phyloP scores from a whole-genome alignment of 164 flowering plant genomes.

The Chimonanthus praecox region DNA sequence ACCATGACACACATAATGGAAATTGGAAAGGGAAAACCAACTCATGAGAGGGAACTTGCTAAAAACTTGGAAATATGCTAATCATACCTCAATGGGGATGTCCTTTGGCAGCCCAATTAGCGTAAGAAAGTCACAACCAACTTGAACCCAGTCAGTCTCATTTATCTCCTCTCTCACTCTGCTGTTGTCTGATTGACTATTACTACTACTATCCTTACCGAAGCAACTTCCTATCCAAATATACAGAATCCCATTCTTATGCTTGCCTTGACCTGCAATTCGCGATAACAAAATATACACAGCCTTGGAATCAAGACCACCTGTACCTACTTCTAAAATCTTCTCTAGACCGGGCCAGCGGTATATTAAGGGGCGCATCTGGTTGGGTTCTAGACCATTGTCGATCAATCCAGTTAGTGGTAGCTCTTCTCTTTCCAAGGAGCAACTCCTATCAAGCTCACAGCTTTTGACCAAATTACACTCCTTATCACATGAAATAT shows the following conservation, averaged over 20 bases:
- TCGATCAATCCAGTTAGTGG: slow-evolving; percentile 8
- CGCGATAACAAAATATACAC: slow-evolving; percentile 34
- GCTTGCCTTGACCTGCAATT: slow-evolving; percentile 13
- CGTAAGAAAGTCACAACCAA: slow-evolving; percentile 30
- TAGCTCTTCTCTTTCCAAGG: slow-evolving; percentile 1
- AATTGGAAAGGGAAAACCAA: neutral
- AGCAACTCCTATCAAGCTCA: neutral
- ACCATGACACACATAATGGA: neutral
- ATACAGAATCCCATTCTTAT: slow-evolving; percentile 21
- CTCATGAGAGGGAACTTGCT: neutral
- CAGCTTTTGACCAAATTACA: neutral
- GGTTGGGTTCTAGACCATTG: slow-evolving; percentile 6
- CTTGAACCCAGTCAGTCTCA: slow-evolving; percentile 19
- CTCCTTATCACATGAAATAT: neutral
- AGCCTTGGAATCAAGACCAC: slow-evolving; percentile 35
- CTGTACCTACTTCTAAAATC: slow-evolving; percentile 22
- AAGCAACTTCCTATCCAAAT: slow-evolving; percentile 42
- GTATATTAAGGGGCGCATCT: slow-evolving; percentile 18
- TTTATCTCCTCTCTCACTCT: slow-evolving; percentile 9
- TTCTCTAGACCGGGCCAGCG: slow-evolving; percentile 40
- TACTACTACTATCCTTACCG: slow-evolving; percentile 14
- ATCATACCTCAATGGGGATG: slow-evolving; percentile 42
- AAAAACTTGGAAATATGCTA: neutral
- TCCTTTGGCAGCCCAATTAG: slow-evolving; percentile 31
- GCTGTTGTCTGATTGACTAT: slow-evolving; percentile 14